A percentile compares a stretch with the other conserved stretches of the same genome.
These are phyloP conservation scores for Cryptococcus sp. DNA, from an alignment of 1,284 basidiomycete species.

Conservation along the genomic window DNA sequence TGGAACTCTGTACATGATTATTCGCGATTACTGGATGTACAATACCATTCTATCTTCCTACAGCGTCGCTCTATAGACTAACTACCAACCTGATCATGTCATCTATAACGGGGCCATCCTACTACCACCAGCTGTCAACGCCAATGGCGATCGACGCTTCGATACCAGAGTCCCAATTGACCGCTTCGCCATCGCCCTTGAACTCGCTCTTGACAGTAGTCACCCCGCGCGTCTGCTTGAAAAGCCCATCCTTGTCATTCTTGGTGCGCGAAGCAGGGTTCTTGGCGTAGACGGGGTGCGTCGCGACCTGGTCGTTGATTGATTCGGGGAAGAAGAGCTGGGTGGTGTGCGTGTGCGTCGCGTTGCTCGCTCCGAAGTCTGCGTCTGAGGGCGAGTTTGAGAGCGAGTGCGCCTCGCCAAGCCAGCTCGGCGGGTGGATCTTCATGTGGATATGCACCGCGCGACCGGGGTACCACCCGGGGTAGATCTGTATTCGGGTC, in stretches of 20 bases:
- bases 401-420: not conserved
- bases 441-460: slow-evolving; percentile 33
- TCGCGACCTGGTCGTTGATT: slow-evolving; percentile 39
- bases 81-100: not conserved
- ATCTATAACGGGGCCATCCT: not conserved
- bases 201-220: slow-evolving; percentile 1
- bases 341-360: slow-evolving; percentile 25
- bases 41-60: too few relatives aligned
- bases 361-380: slow-evolving; percentile 5
- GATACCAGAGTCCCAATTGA: not conserved
- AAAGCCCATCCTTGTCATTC: slow-evolving; percentile 22
- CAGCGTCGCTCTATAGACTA: not conserved
- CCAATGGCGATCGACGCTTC: slow-evolving; percentile 4
- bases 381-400: not conserved
- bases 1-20: too few relatives aligned
- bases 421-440: slow-evolving; percentile 20
- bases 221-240: slow-evolving; percentile 3
- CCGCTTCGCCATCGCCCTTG: slow-evolving; percentile 2
- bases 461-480: slow-evolving; percentile 31
- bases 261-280: slow-evolving; percentile 14
- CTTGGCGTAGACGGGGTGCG: slow-evolving; percentile 11
- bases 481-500: slow-evolving; percentile 16
- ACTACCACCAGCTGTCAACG: slow-evolving; percentile 12
- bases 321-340: slow-evolving; percentile 35
- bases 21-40: too few relatives aligned